A percentile compares a stretch with the other conserved stretches of the same genome.
phyloP scores from a whole-genome alignment of 148 eudicot species.

The Camellia sinensis region DNA sequence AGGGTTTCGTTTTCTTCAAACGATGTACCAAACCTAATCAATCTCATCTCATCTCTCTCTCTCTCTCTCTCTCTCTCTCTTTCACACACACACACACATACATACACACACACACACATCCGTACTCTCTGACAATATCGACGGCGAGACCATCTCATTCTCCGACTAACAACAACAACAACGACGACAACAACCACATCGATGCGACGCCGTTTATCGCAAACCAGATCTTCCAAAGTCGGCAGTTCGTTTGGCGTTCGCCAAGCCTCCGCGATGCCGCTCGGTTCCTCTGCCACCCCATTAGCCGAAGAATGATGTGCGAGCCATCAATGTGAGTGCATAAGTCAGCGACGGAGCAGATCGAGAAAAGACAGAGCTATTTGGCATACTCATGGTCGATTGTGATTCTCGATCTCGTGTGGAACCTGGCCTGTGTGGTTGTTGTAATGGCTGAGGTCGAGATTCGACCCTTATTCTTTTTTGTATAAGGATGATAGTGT shows the following conservation, averaged over 20 bases:
- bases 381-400: constrained; percentile 70
- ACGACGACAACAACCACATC: constrained; percentile 24
- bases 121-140: background rate
- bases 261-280: constrained; percentile 59
- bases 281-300: constrained; percentile 52
- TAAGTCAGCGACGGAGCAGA: constrained; percentile 68
- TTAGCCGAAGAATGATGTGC: constrained; percentile 56
- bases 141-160: constrained; percentile 14
- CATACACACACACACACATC: no score
- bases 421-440: constrained; percentile 56
- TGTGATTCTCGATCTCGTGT: constrained; percentile 56
- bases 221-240: constrained; percentile 25
- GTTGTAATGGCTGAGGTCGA: no score
- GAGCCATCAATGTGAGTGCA: constrained; percentile 66
- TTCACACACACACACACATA: no score
- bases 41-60: no score
- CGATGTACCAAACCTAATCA: no score
- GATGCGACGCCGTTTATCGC: constrained; percentile 45
- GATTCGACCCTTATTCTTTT: no score
- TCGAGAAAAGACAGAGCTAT: constrained; percentile 66
- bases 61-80: no score
- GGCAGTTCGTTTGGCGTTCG: constrained; percentile 28
- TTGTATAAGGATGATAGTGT: no score
- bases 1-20: no score
- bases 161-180: constrained; percentile 13